These are phyloP conservation scores for Henckelia pumila DNA, from an alignment of 257 asterid species.

Conservation along the genomic window DNA sequence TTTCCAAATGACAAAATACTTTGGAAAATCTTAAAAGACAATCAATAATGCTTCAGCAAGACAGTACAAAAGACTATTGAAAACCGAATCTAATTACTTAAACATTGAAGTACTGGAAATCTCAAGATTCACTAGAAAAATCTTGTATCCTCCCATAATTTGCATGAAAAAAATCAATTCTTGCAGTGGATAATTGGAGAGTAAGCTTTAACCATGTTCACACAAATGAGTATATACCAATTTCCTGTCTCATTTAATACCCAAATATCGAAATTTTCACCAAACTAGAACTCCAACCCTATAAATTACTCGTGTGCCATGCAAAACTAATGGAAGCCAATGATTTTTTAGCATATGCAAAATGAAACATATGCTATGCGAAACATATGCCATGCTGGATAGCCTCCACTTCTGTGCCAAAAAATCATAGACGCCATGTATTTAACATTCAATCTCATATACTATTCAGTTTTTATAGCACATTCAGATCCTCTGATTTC, in stretches of 20 bases:
- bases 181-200: not conserved
- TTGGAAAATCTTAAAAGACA: not conserved
- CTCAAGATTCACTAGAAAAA: not conserved
- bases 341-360: not conserved
- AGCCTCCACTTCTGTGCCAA: not conserved
- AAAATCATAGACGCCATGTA: not conserved
- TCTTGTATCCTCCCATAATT: not conserved
- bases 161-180: not conserved
- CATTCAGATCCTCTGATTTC: not conserved
- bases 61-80: not conserved
- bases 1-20: not conserved
- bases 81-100: not conserved
- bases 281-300: not conserved
- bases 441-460: slow-evolving; percentile 3
- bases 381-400: not conserved
- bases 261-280: not conserved
- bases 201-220: not conserved
- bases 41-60: not conserved
- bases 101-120: not conserved
- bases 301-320: not conserved
- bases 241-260: not conserved
- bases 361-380: not conserved
- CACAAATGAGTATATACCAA: not conserved
- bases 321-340: not conserved
- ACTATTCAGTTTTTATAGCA: not conserved